Conservation (phyloP, 2,329 filamentous ascomycete species). For the Calonectria fujianensis region DNA sequence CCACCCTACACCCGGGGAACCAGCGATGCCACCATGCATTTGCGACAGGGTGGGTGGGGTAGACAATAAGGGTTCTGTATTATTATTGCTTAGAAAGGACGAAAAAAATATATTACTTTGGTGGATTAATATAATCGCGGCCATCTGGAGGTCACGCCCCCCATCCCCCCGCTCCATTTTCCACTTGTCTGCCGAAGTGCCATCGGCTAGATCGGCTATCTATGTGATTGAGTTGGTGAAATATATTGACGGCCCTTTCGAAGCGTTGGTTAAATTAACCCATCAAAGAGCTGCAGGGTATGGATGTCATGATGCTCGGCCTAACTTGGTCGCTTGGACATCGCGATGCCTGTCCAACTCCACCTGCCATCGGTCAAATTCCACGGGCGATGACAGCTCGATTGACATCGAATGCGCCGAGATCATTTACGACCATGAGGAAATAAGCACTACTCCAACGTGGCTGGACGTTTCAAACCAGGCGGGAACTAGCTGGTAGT, state of each 20-base stretch:
- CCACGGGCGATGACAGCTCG: not conserved
- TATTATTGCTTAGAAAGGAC: not conserved
- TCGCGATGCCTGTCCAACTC: not conserved
- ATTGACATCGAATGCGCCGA: not conserved
- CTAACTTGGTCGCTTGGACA: not conserved
- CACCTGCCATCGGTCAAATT: not conserved
- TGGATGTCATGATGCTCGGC: not conserved
- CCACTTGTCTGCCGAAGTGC: not conserved
- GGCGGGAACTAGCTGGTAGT: not conserved
- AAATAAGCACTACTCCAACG: not conserved
- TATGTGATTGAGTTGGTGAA: not conserved
- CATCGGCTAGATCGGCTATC: not conserved
- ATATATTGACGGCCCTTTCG: not conserved
- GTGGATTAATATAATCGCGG: not conserved
- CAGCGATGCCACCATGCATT: not conserved
- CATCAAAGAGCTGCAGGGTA: not conserved
- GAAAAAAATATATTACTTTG: not conserved
- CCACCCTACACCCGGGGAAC: not conserved
- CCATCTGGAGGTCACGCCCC: not conserved
- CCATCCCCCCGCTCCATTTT: not conserved
- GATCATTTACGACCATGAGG: not conserved
- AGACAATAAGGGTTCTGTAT: not conserved
- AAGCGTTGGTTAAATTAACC: not conserved
- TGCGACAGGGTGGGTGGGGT: conserved; percentile 3
- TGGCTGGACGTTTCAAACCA: not conserved